Conservation (phyloP, 108 stramenopile species). For the Nitzschia sp. region DNA sequence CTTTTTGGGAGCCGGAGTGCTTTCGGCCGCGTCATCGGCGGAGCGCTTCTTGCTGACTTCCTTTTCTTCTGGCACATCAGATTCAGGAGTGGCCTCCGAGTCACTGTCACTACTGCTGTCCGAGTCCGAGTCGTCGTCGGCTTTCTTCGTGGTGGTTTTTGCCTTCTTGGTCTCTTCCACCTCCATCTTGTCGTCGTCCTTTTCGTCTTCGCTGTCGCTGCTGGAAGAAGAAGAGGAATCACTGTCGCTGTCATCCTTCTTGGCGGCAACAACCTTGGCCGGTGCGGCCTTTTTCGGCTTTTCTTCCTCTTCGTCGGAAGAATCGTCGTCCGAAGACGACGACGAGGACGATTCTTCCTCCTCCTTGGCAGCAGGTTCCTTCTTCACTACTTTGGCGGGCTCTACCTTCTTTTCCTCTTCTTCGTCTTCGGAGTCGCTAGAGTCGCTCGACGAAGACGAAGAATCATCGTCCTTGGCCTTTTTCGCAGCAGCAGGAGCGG, state of each 20-base stretch:
- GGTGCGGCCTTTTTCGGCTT: conserved; percentile 17
- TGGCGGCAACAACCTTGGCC: background rate
- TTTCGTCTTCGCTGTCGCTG: background rate
- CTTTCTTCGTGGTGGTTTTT: conserved; percentile 14
- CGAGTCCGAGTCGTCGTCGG: conserved; percentile 36
- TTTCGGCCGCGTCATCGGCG: conserved; percentile 29
- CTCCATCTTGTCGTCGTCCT: conserved; percentile 21
- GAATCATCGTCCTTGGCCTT: conserved; percentile 8
- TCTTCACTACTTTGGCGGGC: conserved; percentile 27
- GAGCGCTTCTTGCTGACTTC: conserved; percentile 70
- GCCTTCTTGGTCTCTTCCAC: conserved; percentile 23
- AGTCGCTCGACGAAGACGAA: conserved; percentile 10
- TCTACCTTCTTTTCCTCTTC: conserved; percentile 2
- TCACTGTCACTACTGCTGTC: conserved; percentile 42
- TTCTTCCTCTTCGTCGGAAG: conserved; percentile 41
- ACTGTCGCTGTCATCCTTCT: conserved; percentile 25
- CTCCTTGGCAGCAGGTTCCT: conserved; percentile 28
- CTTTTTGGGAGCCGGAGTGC: conserved; percentile 45
- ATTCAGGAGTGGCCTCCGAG: conserved; percentile 49
- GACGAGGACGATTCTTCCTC: conserved; percentile 32
- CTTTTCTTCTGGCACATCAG: conserved; percentile 38
- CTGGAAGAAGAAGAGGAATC: background rate
- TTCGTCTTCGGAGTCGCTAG: conserved; percentile 28
- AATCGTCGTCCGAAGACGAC: conserved; percentile 13
- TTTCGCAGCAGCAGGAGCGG: conserved; percentile 12